A percentile compares a stretch with the other conserved stretches of the same genome.
phyloP scores from a whole-genome alignment of 2,329 filamentous ascomycete genomes.

The Aspergillus spinulosporus region DNA sequence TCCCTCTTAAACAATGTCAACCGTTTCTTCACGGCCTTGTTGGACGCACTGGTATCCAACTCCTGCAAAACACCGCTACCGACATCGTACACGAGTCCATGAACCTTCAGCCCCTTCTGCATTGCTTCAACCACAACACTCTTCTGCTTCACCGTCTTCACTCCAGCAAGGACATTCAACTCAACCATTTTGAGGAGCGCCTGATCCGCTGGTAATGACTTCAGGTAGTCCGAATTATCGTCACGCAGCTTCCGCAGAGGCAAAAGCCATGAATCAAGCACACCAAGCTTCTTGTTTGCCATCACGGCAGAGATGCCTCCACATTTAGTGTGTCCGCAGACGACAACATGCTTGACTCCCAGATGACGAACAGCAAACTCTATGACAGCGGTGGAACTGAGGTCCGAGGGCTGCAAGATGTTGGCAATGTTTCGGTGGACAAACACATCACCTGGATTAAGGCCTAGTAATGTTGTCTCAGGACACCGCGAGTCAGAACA shows the following conservation, averaged over 20 bases:
- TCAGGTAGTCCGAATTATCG: constrained; percentile 54
- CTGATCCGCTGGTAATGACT: constrained; percentile 48
- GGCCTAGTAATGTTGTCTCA: constrained; percentile 75
- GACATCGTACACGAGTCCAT: constrained; percentile 75
- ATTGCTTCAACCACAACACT: constrained; percentile 69
- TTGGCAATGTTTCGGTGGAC: constrained; percentile 91
- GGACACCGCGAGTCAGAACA: constrained; percentile 84
- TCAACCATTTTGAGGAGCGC: constrained; percentile 67
- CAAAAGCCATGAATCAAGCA: constrained; percentile 63
- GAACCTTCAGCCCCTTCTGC: constrained; percentile 70
- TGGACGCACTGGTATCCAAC: constrained; percentile 49
- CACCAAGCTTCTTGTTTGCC: constrained; percentile 58
- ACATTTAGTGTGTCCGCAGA: constrained; percentile 63
- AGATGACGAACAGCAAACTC: constrained; percentile 75
- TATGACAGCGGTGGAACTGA: constrained; percentile 73
- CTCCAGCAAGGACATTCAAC: constrained; percentile 70
- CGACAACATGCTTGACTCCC: constrained; percentile 63
- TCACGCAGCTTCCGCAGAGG: constrained; percentile 57
- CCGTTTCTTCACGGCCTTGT: constrained; percentile 41
- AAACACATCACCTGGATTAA: constrained; percentile 81
- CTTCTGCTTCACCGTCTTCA: constrained; percentile 69
- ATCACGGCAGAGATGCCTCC: constrained; percentile 59
- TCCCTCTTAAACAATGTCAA: constrained; percentile 43
- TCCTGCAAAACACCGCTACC: constrained; percentile 56
- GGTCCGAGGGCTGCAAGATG: constrained; percentile 71